These are phyloP conservation scores for Hypoxylon crocopeplum DNA, from an alignment of 495 filamentous ascomycete genomes.

Conservation along the genomic window DNA sequence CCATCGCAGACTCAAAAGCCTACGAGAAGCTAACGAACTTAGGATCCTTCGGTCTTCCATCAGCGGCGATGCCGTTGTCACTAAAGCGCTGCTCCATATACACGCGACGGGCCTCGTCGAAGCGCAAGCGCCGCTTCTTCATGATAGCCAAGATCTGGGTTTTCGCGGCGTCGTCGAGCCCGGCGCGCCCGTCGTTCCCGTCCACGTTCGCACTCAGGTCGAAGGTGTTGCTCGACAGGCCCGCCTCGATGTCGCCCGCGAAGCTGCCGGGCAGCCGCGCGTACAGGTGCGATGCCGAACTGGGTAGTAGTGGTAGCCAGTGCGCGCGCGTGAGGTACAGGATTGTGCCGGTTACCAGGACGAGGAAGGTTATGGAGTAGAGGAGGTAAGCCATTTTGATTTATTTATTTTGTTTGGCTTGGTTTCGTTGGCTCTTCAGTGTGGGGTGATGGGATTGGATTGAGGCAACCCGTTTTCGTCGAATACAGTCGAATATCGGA, in stretches of 20 bases:
- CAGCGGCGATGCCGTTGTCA: conserved; percentile 84
- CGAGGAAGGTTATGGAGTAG: conserved; percentile 71
- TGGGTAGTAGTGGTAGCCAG: conserved; percentile 74
- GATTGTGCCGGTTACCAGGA: conserved; percentile 64
- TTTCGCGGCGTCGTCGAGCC: conserved; percentile 81
- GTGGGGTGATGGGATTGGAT: conserved; percentile 1
- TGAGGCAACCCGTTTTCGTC: conserved; percentile 8
- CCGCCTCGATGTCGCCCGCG: conserved; percentile 80
- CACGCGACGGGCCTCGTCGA: conserved; percentile 89
- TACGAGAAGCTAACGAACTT: conserved; percentile 94
- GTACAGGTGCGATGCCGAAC: conserved; percentile 69
- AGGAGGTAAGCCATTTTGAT: conserved; percentile 73
- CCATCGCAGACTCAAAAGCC: too few relatives aligned
- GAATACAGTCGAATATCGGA: background rate
- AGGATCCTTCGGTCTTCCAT: conserved; percentile 88
- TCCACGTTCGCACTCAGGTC: conserved; percentile 80
- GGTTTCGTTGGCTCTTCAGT: background rate
- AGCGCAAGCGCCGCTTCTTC: conserved; percentile 74
- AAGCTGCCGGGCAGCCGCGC: conserved; percentile 76
- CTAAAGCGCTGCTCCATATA: conserved; percentile 84
- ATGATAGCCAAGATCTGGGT: conserved; percentile 84
- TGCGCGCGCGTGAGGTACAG: conserved; percentile 79
- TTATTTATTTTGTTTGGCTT: conserved; percentile 1
- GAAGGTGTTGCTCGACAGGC: conserved; percentile 81
- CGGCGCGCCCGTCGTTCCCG: conserved; percentile 74